Percentiles rank a stretch among this genome's conserved stretches.
Evolutionary conservation across 257 asterid genomes (phyloP).

Genomic region (Salvia miltiorrhiza): DNA sequence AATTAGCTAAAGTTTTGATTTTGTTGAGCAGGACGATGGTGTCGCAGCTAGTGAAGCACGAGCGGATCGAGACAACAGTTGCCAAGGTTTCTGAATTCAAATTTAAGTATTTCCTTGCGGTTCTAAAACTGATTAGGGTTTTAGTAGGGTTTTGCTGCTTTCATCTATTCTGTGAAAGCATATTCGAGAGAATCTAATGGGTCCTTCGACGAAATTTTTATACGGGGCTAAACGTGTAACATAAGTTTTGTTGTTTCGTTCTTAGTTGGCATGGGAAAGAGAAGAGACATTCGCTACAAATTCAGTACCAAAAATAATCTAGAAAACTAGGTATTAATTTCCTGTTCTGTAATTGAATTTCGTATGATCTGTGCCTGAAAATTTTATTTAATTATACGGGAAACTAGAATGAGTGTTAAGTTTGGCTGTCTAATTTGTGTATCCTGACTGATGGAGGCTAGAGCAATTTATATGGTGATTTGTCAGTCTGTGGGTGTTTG

Average conservation of each 20-base stretch:
- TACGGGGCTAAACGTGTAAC: not conserved
- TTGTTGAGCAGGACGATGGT: conserved; percentile 72
- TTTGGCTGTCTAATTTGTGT: not conserved
- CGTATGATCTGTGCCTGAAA: not conserved
- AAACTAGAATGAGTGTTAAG: not conserved
- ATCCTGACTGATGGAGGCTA: not conserved
- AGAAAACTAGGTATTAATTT: not conserved
- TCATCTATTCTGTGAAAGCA: not conserved
- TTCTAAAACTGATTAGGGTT: conserved; percentile 1
- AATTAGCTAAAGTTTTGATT: not conserved
- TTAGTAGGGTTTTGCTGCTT: conserved; percentile 20
- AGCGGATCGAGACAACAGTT: conserved; percentile 88
- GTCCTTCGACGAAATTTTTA: not conserved
- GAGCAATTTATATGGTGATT: not conserved
- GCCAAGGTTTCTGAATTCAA: conserved; percentile 48
- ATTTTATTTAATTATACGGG: not conserved
- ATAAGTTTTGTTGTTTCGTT: not conserved
- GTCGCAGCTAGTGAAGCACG: conserved; percentile 90
- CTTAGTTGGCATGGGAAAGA: not conserved
- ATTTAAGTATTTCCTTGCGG: not conserved
- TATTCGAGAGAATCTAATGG: not conserved
- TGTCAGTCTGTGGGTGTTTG: not conserved
- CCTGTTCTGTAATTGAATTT: not conserved
- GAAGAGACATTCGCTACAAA: not conserved
- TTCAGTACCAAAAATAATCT: not conserved